Evolutionary conservation across 1,284 basidiomycete species (phyloP).

Genomic region (Nidula niveotomentosa): DNA sequence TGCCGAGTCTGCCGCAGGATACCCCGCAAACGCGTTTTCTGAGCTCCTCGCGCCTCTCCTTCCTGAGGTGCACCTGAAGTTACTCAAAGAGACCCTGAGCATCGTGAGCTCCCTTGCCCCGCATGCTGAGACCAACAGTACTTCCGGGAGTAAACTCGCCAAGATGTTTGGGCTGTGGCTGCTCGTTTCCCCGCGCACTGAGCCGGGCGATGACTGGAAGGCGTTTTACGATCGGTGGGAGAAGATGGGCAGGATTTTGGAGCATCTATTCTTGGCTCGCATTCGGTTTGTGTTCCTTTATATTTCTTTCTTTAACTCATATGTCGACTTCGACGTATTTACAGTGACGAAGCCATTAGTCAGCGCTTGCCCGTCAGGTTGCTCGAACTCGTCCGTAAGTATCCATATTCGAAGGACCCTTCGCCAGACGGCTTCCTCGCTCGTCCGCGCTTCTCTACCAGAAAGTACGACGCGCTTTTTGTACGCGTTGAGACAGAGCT

Average conservation of each 20-base stretch:
- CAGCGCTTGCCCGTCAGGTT: constrained; percentile 66
- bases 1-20: constrained; percentile 54
- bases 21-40: constrained; percentile 61
- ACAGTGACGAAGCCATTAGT: constrained; percentile 57
- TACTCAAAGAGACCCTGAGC: constrained; percentile 56
- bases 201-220: constrained; percentile 51
- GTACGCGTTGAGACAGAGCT: constrained; percentile 64
- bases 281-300: constrained; percentile 49
- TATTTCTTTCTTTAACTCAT: neutral
- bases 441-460: constrained; percentile 64
- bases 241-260: constrained; percentile 61
- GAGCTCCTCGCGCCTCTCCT: constrained; percentile 55
- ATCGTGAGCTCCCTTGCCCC: constrained; percentile 67
- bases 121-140: constrained; percentile 67
- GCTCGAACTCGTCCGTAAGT: constrained; percentile 63
- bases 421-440: constrained; percentile 38
- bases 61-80: constrained; percentile 52
- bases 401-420: constrained; percentile 52
- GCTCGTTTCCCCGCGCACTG: constrained; percentile 42
- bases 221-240: constrained; percentile 74
- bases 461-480: constrained; percentile 58
- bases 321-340: constrained; percentile 5
- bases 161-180: constrained; percentile 76
- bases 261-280: constrained; percentile 70
- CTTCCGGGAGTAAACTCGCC: constrained; percentile 71